These are phyloP conservation scores for Zea luxurians DNA, from an alignment of 176 grass and related monocot genomes.

Conservation along the genomic window DNA sequence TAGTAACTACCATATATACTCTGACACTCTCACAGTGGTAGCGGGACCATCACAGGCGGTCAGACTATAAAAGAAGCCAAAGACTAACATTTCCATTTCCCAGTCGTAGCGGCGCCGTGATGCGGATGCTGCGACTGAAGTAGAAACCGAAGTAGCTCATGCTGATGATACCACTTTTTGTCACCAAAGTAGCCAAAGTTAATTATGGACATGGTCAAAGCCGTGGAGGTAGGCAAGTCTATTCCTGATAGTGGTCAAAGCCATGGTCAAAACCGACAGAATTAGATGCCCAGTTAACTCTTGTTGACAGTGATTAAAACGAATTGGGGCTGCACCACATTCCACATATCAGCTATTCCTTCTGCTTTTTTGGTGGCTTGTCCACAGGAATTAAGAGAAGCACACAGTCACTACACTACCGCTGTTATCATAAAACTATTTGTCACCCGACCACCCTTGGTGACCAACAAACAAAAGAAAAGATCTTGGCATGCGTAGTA, in stretches of 20 bases:
- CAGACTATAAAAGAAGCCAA: no score
- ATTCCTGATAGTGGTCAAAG: not conserved
- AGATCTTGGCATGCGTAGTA: not conserved
- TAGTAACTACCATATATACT: no score
- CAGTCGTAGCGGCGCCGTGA: no score
- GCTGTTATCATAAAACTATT: slow-evolving; percentile 1
- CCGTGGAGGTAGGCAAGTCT: no score
- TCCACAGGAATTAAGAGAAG: not conserved
- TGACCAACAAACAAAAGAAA: not conserved
- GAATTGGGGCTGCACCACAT: not conserved
- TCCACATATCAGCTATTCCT: not conserved
- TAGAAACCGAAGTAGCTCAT: no score
- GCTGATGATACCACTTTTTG: no score
- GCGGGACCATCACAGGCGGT: no score
- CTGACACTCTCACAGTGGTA: no score
- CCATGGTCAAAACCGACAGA: not conserved
- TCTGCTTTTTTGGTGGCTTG: not conserved
- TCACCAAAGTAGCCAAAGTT: no score
- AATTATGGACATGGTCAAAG: no score
- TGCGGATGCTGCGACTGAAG: no score
- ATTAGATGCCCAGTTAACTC: not conserved
- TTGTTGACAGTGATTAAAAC: slow-evolving; percentile 3
- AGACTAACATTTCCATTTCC: no score
- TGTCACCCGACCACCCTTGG: not conserved
- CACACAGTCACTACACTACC: not conserved